Evolutionary conservation across 225 moss, liverwort and hornwort species (phyloP).

Genomic region (Physcomitrium patens): DNA sequence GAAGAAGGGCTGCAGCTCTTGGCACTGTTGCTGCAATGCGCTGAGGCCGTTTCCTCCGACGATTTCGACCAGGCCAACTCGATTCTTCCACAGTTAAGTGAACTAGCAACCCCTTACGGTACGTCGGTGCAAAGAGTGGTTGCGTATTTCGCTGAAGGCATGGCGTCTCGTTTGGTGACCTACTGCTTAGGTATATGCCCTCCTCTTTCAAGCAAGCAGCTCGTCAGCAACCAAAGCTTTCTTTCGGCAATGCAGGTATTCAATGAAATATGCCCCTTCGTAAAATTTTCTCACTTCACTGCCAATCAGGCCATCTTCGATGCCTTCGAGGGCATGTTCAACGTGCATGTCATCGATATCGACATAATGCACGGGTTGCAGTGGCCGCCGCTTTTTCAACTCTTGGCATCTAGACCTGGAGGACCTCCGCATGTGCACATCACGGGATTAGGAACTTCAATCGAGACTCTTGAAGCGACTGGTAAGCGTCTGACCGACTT

Average conservation of each 20-base stretch:
- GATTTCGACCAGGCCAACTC: slow-evolving; percentile 79
- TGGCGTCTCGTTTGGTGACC: slow-evolving; percentile 70
- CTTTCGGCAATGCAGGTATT: slow-evolving; percentile 78
- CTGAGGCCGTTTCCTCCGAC: slow-evolving; percentile 76
- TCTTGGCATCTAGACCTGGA: slow-evolving; percentile 67
- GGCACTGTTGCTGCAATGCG: slow-evolving; percentile 75
- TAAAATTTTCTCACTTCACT: slow-evolving; percentile 85
- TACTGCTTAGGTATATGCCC: slow-evolving; percentile 75
- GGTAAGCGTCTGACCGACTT: slow-evolving; percentile 72
- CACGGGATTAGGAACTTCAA: slow-evolving; percentile 68
- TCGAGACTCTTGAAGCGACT: slow-evolving; percentile 67
- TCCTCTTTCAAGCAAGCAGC: slow-evolving; percentile 58
- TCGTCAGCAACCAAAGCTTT: slow-evolving; percentile 59
- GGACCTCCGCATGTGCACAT: slow-evolving; percentile 75
- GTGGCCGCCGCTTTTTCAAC: slow-evolving; percentile 79
- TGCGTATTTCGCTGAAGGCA: slow-evolving; percentile 86
- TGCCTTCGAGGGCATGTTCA: slow-evolving; percentile 73
- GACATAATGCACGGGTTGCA: slow-evolving; percentile 95
- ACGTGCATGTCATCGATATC: slow-evolving; percentile 79
- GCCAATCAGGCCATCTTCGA: slow-evolving; percentile 83
- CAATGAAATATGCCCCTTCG: slow-evolving; percentile 80
- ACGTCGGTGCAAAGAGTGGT: slow-evolving; percentile 80
- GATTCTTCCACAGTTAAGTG: slow-evolving; percentile 76
- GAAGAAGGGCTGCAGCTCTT: slow-evolving; percentile 81
- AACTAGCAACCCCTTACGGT: slow-evolving; percentile 80